These are phyloP conservation scores for Aspergillus sclerotioniger DNA, from an alignment of 495 filamentous ascomycete species.

Conservation along the genomic window DNA sequence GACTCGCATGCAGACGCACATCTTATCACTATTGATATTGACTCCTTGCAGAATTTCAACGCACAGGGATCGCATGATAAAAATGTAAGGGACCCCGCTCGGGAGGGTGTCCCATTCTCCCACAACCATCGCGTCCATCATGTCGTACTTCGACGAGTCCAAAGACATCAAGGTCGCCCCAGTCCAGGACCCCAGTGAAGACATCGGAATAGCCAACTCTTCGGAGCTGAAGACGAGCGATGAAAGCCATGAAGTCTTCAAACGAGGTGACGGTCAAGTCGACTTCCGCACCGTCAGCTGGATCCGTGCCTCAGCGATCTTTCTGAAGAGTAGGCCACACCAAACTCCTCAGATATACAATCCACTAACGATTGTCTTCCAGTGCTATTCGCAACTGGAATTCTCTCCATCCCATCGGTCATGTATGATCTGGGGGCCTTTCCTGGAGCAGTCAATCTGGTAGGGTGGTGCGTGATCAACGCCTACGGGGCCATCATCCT, in stretches of 20 bases:
- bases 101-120: neutral
- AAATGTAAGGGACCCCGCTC: neutral
- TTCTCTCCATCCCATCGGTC: slow-evolving; percentile 58
- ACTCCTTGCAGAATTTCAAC: neutral
- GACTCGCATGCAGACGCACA: neutral
- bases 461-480: slow-evolving; percentile 62
- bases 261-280: slow-evolving; percentile 46
- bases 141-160: slow-evolving; percentile 2
- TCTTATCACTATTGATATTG: neutral
- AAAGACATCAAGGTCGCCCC: slow-evolving; percentile 16
- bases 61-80: neutral
- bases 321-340: slow-evolving; percentile 44
- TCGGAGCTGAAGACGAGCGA: slow-evolving; percentile 26
- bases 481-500: slow-evolving; percentile 43
- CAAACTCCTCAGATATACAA: neutral
- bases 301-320: slow-evolving; percentile 55
- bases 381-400: slow-evolving; percentile 51
- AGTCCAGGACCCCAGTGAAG: slow-evolving; percentile 2
- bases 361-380: neutral
- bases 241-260: slow-evolving; percentile 50
- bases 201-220: slow-evolving; percentile 9
- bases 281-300: slow-evolving; percentile 59
- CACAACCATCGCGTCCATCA: neutral
- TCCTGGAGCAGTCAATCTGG: slow-evolving; percentile 52
- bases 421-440: slow-evolving; percentile 65